These are phyloP conservation scores for Phialophora expanda DNA, from an alignment of 2,329 filamentous ascomycete genomes.

Conservation along the genomic window DNA sequence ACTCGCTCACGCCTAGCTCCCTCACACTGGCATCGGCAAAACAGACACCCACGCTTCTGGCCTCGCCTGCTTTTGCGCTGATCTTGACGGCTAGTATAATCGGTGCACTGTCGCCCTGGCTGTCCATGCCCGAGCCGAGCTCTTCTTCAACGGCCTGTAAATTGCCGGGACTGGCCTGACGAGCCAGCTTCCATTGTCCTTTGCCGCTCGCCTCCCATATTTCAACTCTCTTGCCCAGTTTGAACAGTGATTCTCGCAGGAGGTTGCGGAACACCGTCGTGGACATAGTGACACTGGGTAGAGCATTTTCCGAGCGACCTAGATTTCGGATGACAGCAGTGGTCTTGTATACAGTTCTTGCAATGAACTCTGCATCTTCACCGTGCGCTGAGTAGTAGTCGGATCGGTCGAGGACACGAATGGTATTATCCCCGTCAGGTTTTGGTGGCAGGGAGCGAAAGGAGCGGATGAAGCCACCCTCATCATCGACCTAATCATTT, in stretches of 20 bases:
- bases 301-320: slow-evolving; percentile 79
- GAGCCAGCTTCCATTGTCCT: slow-evolving; percentile 83
- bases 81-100: slow-evolving; percentile 96
- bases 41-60: slow-evolving; percentile 87
- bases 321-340: slow-evolving; percentile 92
- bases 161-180: slow-evolving; percentile 94
- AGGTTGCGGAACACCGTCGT: slow-evolving; percentile 95
- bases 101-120: slow-evolving; percentile 66
- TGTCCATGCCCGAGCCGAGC: slow-evolving; percentile 70
- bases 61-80: slow-evolving; percentile 82
- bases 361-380: slow-evolving; percentile 55
- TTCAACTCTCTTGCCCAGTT: slow-evolving; percentile 86
- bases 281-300: slow-evolving; percentile 94
- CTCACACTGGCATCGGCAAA: slow-evolving; percentile 97
- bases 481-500: slow-evolving; percentile 78
- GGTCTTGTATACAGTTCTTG: slow-evolving; percentile 86
- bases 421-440: slow-evolving; percentile 67
- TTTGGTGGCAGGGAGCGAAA: slow-evolving; percentile 82
- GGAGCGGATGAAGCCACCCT: slow-evolving; percentile 94
- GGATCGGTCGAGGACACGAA: slow-evolving; percentile 90
- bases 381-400: slow-evolving; percentile 83
- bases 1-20: slow-evolving; percentile 95
- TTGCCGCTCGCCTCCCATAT: slow-evolving; percentile 81
- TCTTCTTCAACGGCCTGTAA: slow-evolving; percentile 97
- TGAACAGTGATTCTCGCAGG: slow-evolving; percentile 89